These are phyloP conservation scores for Cystobasidium ongulense DNA, from an alignment of 768 basidiomycete species.

Conservation along the genomic window DNA sequence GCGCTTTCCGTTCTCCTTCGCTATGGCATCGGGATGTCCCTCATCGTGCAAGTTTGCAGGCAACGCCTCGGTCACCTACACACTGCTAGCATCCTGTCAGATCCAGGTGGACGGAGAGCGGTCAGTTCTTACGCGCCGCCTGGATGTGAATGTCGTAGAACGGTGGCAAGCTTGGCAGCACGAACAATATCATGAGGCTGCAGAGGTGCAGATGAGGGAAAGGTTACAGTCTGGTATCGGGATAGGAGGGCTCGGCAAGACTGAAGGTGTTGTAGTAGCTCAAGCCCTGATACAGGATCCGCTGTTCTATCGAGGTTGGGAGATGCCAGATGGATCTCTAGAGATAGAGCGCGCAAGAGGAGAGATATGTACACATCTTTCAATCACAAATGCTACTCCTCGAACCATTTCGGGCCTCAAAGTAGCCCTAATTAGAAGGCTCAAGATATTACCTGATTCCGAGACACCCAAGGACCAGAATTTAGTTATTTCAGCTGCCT, in stretches of 20 bases:
- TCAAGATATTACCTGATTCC: conserved; percentile 12
- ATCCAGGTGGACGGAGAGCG: conserved; percentile 31
- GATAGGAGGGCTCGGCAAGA: conserved; percentile 21
- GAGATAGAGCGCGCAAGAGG: neutral
- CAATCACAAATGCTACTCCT: conserved; percentile 36
- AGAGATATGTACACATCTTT: conserved; percentile 14
- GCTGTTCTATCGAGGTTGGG: conserved; percentile 37
- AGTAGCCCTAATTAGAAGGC: conserved; percentile 34
- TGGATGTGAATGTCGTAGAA: conserved; percentile 37
- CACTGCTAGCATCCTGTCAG: conserved; percentile 35
- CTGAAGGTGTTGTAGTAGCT: neutral
- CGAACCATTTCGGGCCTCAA: conserved; percentile 37
- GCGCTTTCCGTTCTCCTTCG: conserved; percentile 39
- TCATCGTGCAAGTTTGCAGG: conserved; percentile 37
- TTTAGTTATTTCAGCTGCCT: neutral
- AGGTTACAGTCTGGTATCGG: conserved; percentile 27
- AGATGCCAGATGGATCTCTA: conserved; percentile 9
- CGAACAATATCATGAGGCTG: conserved; percentile 13
- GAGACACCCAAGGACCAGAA: neutral
- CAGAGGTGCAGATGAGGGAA: conserved; percentile 18
- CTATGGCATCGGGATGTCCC: conserved; percentile 31
- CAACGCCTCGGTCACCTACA: conserved; percentile 36
- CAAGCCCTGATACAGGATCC: conserved; percentile 25
- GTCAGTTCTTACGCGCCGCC: conserved; percentile 29
- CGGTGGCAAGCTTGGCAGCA: conserved; percentile 39